Percentiles rank a stretch among this genome's conserved stretches.
phyloP scores from a whole-genome alignment of 306 rosid species.

The Dryas octopetala region DNA sequence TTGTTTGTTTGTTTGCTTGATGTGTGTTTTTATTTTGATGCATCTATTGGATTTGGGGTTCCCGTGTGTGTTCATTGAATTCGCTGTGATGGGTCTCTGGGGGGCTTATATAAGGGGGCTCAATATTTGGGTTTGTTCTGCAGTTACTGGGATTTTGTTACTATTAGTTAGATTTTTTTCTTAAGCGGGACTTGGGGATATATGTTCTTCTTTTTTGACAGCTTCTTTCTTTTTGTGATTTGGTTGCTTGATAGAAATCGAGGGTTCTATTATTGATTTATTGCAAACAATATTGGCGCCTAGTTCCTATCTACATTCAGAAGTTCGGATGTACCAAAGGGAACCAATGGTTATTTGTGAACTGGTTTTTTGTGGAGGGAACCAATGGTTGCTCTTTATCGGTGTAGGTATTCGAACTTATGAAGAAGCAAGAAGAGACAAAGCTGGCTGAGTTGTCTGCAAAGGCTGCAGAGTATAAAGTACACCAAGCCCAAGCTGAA shows the following conservation, averaged over 20 bases:
- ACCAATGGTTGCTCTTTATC: neutral
- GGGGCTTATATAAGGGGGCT: neutral
- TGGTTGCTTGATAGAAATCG: neutral
- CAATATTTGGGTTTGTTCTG: neutral
- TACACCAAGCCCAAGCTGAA: slow-evolving; percentile 75
- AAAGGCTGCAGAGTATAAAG: slow-evolving; percentile 71
- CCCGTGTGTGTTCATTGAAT: neutral
- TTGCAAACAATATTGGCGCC: neutral
- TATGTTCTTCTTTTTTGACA: neutral
- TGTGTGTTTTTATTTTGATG: neutral
- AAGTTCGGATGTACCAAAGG: neutral
- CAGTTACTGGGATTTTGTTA: neutral
- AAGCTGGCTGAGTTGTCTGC: slow-evolving; percentile 63
- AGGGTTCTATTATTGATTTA: neutral
- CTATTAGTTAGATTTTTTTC: neutral
- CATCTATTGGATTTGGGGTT: neutral
- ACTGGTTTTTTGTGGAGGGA: neutral
- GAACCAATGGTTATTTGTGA: neutral
- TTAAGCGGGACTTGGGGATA: neutral
- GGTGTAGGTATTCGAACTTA: slow-evolving; percentile 57
- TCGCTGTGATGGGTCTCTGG: neutral
- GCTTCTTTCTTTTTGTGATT: neutral
- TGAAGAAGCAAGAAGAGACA: slow-evolving; percentile 80
- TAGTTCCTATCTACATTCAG: neutral
- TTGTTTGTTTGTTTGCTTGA: neutral